Evolutionary conservation across 306 rosid species (phyloP).

Genomic region (Gynostemma pentaphyllum): DNA sequence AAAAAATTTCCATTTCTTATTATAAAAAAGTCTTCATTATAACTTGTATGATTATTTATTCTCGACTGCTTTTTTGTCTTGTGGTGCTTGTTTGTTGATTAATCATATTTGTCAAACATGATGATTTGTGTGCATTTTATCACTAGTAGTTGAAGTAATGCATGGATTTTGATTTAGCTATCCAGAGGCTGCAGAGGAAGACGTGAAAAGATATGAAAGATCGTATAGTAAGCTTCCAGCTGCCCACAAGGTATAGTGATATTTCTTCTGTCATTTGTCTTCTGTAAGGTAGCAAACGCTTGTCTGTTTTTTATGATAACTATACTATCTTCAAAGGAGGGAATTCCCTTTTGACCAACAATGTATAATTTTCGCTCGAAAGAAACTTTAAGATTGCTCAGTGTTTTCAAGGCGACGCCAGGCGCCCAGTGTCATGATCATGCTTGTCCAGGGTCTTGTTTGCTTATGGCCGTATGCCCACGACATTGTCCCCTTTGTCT

Average conservation of each 20-base stretch:
- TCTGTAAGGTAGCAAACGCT: not conserved
- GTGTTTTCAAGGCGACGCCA: too few relatives aligned
- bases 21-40: not conserved
- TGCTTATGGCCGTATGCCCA: too few relatives aligned
- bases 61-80: not conserved
- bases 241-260: conserved; percentile 61
- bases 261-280: not conserved
- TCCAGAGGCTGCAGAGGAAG: conserved; percentile 88
- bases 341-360: not conserved
- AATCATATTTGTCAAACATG: not conserved
- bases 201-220: conserved; percentile 76
- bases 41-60: not conserved
- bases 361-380: too few relatives aligned
- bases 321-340: not conserved
- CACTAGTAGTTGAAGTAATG: not conserved
- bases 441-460: too few relatives aligned
- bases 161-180: conserved; percentile 37
- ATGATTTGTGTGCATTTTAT: not conserved
- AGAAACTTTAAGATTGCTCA: too few relatives aligned
- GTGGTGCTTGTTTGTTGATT: not conserved
- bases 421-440: too few relatives aligned
- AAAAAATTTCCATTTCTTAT: not conserved
- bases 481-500: too few relatives aligned
- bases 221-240: conserved; percentile 66
- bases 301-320: not conserved